Base-by-base conservation (phyloP, 2,329 filamentous ascomycete genomes). In the Pestalotiopsis sp. region DNA sequence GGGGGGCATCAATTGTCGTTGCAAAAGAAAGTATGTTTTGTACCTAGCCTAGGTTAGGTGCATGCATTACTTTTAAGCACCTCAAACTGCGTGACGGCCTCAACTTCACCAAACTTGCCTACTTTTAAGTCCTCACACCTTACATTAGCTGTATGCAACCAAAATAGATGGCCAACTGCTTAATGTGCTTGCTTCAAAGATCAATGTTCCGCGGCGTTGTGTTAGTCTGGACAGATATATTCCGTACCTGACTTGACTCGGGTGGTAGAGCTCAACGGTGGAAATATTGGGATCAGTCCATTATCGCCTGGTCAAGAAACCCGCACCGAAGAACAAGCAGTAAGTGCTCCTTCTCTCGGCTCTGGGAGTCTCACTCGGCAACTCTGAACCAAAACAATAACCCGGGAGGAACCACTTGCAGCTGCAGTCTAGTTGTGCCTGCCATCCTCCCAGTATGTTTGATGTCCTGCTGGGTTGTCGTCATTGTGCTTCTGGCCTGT, bases 401-500 rank as follows among this genome's bases (percentile, higher is more conserved):
- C 44, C 44, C 44, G 44, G 44, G 22, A 52, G 58, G 58, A 61
- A 35, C 26, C n/a, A 35, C 30, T 35, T 61, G 58, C 58, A 35
- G 58, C 30, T 61, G 58, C 44, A 22, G 44, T 52, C 20, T n/a
- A 9, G 17, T n/a, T n/a, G 44, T 52, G 44, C 44, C 44, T 61
- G 30, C 30, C 30, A 35, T 35, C 30, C 24, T 20, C 26, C 13
- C 35, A 26, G 9, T 39, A 35, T 10, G 22, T 58, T 26, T 30
- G 24, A 35, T 61, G 17, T 30, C 39, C 7, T 30, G 48, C 20
- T 30, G 59, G 6, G 57, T 26, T 60, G 61, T 60, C 61, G 66
- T 67, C 66, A 67, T 67, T 64, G 61, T 57, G 55, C 66, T 63
- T 64, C 61, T 64, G 14, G 35, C 58, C 14, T 22, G 22, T 30